A percentile compares a stretch with the other conserved stretches of the same genome.
Evolutionary conservation across 2,329 filamentous ascomycete species (phyloP).

Genomic region (Podosphaera fusca): DNA sequence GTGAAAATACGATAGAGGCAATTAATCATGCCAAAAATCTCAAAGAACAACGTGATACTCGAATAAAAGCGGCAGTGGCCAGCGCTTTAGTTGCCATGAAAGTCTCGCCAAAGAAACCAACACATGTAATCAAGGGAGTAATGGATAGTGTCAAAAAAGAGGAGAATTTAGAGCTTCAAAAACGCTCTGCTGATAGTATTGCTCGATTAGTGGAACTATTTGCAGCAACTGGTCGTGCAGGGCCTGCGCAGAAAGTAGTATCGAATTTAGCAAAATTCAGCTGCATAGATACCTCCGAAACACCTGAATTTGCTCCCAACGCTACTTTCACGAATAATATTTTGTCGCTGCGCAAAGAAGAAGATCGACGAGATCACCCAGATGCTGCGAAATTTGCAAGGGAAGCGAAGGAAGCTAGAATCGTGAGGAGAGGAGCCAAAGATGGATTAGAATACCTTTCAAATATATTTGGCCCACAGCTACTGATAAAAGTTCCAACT

Average conservation of each 20-base stretch:
- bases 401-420: constrained; percentile 70
- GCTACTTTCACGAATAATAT: constrained; percentile 57
- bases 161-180: constrained; percentile 73
- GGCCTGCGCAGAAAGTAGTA: constrained; percentile 86
- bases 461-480: constrained; percentile 47
- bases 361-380: constrained; percentile 78
- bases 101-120: constrained; percentile 78
- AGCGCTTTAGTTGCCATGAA: constrained; percentile 75
- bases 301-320: constrained; percentile 79
- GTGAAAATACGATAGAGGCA: constrained; percentile 41
- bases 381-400: constrained; percentile 77
- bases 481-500: constrained; percentile 70
- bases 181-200: constrained; percentile 65
- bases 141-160: constrained; percentile 98
- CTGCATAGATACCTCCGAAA: constrained; percentile 92
- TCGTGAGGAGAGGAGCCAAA: constrained; percentile 81
- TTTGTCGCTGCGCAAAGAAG: constrained; percentile 86
- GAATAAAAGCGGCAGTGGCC: constrained; percentile 68
- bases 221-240: constrained; percentile 53
- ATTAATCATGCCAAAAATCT: constrained; percentile 59
- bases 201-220: constrained; percentile 72
- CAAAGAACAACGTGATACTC: constrained; percentile 63
- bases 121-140: constrained; percentile 77
- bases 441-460: constrained; percentile 80
- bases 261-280: constrained; percentile 92